phyloP scores from a whole-genome alignment of 148 eudicot genomes.

The Arbutus unedo region DNA sequence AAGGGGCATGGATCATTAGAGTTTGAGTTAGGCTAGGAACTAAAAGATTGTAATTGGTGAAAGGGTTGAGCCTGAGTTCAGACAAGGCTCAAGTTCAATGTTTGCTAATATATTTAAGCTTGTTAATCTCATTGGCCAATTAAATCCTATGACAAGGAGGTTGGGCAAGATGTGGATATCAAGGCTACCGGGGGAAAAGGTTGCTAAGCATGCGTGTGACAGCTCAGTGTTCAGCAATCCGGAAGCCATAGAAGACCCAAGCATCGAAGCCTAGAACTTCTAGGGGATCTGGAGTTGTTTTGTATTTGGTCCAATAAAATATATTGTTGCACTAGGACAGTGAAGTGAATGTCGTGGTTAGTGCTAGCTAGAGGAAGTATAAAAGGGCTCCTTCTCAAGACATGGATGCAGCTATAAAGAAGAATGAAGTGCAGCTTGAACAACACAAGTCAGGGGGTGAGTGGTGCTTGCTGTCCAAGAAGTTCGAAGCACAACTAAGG shows the following conservation, averaged over 20 bases:
- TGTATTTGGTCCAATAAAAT: too few relatives aligned
- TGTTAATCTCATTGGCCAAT: neutral
- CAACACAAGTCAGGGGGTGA: too few relatives aligned
- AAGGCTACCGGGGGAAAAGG: neutral
- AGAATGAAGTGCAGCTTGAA: too few relatives aligned
- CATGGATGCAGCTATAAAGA: too few relatives aligned
- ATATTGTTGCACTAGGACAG: too few relatives aligned
- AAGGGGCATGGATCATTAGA: neutral
- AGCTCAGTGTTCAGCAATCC: neutral
- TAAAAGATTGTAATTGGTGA: neutral
- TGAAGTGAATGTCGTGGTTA: too few relatives aligned
- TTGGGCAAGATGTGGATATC: neutral
- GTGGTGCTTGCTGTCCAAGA: too few relatives aligned
- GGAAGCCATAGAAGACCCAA: neutral
- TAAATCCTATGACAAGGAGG: constrained; percentile 1
- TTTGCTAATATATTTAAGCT: neutral
- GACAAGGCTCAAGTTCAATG: neutral
- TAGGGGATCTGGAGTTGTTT: too few relatives aligned
- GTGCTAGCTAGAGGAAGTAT: too few relatives aligned
- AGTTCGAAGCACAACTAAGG: too few relatives aligned
- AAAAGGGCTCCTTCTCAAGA: too few relatives aligned
- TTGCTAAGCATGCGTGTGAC: neutral
- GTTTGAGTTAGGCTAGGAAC: neutral
- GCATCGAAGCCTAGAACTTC: neutral
- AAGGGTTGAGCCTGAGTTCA: neutral